Evolutionary conservation across 352 stramenopile genomes (phyloP).

Genomic region (Globisporangium okanoganense): DNA sequence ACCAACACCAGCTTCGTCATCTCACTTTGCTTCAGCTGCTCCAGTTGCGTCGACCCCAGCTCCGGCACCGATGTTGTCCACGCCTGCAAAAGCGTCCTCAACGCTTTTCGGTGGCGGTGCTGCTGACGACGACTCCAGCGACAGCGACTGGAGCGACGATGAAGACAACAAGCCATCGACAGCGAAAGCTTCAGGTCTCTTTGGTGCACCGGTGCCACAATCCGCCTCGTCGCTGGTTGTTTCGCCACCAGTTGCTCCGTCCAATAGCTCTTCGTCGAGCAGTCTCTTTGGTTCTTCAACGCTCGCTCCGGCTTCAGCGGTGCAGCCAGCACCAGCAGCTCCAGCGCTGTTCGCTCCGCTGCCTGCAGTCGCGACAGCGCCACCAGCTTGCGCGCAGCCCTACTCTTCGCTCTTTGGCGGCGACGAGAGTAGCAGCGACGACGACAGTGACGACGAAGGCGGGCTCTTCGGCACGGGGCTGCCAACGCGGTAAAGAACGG

Average conservation of each 20-base stretch:
- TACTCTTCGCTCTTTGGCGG: conserved; percentile 66
- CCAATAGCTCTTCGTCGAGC: conserved; percentile 5
- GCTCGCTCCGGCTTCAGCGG: neutral
- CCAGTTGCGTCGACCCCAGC: neutral
- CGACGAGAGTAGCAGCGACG: conserved; percentile 52
- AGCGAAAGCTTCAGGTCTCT: conserved; percentile 26
- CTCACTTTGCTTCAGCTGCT: conserved; percentile 18
- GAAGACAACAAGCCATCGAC: conserved; percentile 24
- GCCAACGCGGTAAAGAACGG: conserved; percentile 66
- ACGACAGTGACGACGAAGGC: conserved; percentile 75
- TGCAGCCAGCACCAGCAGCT: neutral
- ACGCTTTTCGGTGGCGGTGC: conserved; percentile 32
- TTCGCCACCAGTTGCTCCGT: conserved; percentile 4
- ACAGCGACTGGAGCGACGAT: conserved; percentile 70
- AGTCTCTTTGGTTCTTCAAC: conserved; percentile 14
- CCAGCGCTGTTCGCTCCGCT: conserved; percentile 3
- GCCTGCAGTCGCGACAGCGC: neutral
- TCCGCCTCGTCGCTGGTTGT: conserved; percentile 13
- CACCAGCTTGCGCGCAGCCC: conserved; percentile 20
- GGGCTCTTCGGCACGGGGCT: conserved; percentile 76
- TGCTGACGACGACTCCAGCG: conserved; percentile 47
- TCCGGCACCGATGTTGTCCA: conserved; percentile 3
- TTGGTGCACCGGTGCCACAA: conserved; percentile 21
- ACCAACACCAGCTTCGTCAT: conserved; percentile 4
- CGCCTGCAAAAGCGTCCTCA: conserved; percentile 12